Evolutionary conservation across 73 alveolate genomes (phyloP), one percentile per base, ranked within the genome.

Genomic region (Tetrahymena malaccensis): DNA sequence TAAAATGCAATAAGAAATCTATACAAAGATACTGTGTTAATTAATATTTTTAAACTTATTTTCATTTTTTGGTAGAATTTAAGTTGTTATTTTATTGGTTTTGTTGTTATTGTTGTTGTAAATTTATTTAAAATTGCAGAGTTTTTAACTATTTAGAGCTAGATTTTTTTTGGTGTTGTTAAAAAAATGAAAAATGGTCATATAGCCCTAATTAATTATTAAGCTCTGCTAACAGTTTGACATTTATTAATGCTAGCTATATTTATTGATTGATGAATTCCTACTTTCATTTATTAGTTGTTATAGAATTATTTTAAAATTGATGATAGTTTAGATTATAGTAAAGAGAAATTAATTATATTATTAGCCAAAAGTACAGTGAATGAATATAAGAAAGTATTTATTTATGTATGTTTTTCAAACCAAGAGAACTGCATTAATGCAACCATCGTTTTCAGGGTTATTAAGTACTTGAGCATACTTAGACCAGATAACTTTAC

Each of bases 371-470:
- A 22, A 70, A 70, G 89, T 70, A 70, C 89, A 70, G 37, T 11
- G 37, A 27, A 25, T 22, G 85, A 25, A 85, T 31, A 35, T 38
- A 27, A 85, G 34, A 34, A 27, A 38, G 34, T 1, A 85, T 38
- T 85, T 40, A 40, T 40, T 40, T 7, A 40, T 40, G 3, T 70
- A 15, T 1, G 83, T 15, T 50, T 15, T 50, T 98, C 98, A 98
- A 58, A 99, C 99, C 55, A 99, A 97, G 93, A 99, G 96, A 34
- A 98, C 99, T 40, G 99, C 99, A 97, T 99, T 99, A 85, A 99
- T 99, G 94, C 99, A 99, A 31, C 99, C 99, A 97, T 99, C 99
- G 94, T 97, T 98, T 98, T 99, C 99, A 22, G 99, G 99, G 96
- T 99, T 99, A 96, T 99, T 99, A 10, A 99, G 98, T 85, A 99